Percentiles rank a stretch among this genome's conserved stretches.
phyloP scores from a whole-genome alignment of 2,329 filamentous ascomycete species.

The Sphaceloma murrayae region DNA sequence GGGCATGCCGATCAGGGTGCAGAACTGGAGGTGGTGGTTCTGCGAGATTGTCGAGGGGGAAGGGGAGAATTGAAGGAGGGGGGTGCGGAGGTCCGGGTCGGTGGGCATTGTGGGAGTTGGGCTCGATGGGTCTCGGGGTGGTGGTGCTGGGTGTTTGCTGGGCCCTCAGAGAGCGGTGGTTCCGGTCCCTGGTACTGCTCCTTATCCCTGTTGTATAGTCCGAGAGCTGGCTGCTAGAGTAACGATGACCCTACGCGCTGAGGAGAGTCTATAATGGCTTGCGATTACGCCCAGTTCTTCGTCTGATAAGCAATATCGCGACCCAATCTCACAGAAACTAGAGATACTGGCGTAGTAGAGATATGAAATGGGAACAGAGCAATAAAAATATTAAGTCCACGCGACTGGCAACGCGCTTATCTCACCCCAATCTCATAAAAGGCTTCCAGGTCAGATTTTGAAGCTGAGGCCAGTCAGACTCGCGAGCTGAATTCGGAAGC shows the following conservation, averaged over 20 bases:
- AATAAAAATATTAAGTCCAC: neutral
- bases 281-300: too few species aligned
- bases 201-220: too few species aligned
- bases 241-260: too few species aligned
- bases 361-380: neutral
- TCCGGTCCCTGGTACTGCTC: too few species aligned
- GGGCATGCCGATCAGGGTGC: constrained; percentile 30
- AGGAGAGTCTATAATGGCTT: too few species aligned
- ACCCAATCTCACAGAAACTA: too few species aligned
- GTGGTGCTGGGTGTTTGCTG: neutral
- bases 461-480: neutral
- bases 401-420: neutral
- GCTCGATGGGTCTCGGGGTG: neutral
- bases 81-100: constrained; percentile 22
- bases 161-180: too few species aligned
- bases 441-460: neutral
- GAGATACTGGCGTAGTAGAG: neutral
- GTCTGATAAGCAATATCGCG: too few species aligned
- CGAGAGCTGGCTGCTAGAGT: too few species aligned
- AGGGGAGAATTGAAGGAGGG: constrained; percentile 24
- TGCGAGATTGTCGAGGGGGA: constrained; percentile 8
- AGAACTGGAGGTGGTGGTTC: constrained; percentile 30
- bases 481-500: neutral
- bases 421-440: neutral
- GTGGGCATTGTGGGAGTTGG: neutral